A percentile compares a stretch with the other conserved stretches of the same genome.
Evolutionary conservation across 2,329 filamentous ascomycete species (phyloP).

Genomic region (Helotiales sp.): DNA sequence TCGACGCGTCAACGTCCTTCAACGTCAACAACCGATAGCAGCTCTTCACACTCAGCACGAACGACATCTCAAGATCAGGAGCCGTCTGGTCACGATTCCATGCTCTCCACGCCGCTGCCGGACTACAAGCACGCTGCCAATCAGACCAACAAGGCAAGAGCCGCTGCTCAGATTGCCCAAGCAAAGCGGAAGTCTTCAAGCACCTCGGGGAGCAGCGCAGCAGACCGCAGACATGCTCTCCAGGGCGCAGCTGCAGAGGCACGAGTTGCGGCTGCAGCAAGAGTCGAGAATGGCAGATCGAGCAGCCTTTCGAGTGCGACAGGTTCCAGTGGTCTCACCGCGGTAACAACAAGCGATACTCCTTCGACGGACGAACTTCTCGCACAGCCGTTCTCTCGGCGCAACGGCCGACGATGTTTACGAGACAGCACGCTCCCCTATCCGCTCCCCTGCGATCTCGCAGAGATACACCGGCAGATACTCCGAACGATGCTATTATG

Average conservation of each 20-base stretch:
- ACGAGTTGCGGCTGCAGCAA: constrained; percentile 22
- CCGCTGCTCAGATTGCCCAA: constrained; percentile 21
- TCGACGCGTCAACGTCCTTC: constrained; percentile 12
- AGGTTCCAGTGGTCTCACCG: constrained; percentile 31
- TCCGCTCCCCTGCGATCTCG: constrained; percentile 83
- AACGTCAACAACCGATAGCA: constrained; percentile 1
- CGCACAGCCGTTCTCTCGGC: constrained; percentile 62
- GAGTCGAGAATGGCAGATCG: constrained; percentile 26
- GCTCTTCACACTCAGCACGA: constrained; percentile 7
- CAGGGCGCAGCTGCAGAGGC: constrained; percentile 29
- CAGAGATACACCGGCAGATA: constrained; percentile 85
- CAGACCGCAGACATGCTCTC: constrained; percentile 29
- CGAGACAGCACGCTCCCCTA: constrained; percentile 72
- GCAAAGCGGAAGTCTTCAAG: constrained; percentile 28
- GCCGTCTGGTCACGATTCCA: constrained; percentile 25
- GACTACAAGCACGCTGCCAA: constrained; percentile 34
- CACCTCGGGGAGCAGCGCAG: constrained; percentile 24
- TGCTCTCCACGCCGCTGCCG: constrained; percentile 33
- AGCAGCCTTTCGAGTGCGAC: constrained; percentile 33
- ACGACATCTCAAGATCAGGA: constrained; percentile 4
- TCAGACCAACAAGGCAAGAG: constrained; percentile 30
- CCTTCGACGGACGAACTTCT: constrained; percentile 22
- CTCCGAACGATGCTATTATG: constrained; percentile 79
- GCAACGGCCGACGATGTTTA: constrained; percentile 81
- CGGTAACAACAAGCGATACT: constrained; percentile 29